Evolutionary conservation across 2,329 filamentous ascomycete genomes (phyloP).

Genomic region (Lasiodiplodia sp.): DNA sequence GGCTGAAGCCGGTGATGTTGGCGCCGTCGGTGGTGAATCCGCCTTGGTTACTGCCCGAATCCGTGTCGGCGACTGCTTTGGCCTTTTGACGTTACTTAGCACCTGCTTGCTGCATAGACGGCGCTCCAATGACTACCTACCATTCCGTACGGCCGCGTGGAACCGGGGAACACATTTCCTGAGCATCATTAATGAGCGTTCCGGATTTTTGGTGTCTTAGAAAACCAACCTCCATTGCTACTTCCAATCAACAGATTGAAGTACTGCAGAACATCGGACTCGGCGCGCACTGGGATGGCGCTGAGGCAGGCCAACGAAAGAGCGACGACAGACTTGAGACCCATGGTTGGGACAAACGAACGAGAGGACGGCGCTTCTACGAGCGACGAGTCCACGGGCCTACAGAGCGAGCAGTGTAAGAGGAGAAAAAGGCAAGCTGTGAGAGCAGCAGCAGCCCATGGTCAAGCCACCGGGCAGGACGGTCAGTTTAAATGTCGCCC

Average conservation of each 20-base stretch:
- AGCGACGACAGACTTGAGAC: conserved; percentile 6
- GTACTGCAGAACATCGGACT: conserved; percentile 37
- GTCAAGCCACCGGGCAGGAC: neutral
- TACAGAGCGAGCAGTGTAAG: neutral
- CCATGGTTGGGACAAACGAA: conserved; percentile 4
- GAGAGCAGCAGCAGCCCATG: neutral
- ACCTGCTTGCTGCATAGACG: neutral
- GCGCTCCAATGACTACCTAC: neutral
- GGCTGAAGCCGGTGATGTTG: conserved; percentile 49
- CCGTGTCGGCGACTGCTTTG: conserved; percentile 54
- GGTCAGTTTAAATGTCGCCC: neutral
- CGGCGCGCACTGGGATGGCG: neutral
- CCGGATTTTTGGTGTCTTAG: neutral
- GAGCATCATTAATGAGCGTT: neutral
- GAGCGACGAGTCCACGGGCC: conserved; percentile 1
- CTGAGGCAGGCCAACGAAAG: conserved; percentile 18
- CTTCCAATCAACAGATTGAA: conserved; percentile 52
- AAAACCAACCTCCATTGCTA: conserved; percentile 44
- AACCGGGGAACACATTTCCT: conserved; percentile 54
- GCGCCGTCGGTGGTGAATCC: conserved; percentile 58
- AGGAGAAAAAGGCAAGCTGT: neutral
- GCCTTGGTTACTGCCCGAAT: conserved; percentile 59
- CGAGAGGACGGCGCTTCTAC: conserved; percentile 5
- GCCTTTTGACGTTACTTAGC: conserved; percentile 42
- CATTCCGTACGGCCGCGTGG: conserved; percentile 49